Conservation (phyloP, 768 basidiomycete genomes). For the Amanita inopinata region DNA sequence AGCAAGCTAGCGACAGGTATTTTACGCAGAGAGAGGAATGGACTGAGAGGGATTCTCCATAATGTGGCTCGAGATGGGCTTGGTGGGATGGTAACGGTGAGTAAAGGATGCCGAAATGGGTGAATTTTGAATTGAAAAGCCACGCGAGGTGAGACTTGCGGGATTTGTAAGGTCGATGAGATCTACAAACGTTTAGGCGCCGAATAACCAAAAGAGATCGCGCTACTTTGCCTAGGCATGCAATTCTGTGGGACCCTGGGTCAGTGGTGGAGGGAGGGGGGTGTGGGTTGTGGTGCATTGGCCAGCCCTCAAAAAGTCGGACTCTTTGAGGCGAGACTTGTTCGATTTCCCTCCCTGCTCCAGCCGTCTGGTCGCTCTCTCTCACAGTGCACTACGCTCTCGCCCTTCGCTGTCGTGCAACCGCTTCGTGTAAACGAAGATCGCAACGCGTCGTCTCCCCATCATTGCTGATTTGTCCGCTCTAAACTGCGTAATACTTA, state of each 20-base stretch:
- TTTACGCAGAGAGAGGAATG: too few relatives aligned
- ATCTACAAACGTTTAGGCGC: slow-evolving; percentile 14
- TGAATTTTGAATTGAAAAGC: slow-evolving; percentile 4
- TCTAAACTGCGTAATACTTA: slow-evolving; percentile 1
- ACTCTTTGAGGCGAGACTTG: too few relatives aligned
- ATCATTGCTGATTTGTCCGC: slow-evolving; percentile 4
- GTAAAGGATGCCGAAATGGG: not conserved
- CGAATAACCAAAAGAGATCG: slow-evolving; percentile 1
- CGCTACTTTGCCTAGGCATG: slow-evolving; percentile 6
- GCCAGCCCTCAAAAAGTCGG: not conserved
- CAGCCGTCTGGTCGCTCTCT: too few relatives aligned
- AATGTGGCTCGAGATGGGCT: not conserved
- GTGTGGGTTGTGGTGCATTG: not conserved
- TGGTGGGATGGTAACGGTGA: not conserved
- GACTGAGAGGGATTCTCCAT: not conserved
- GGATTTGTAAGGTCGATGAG: slow-evolving; percentile 4
- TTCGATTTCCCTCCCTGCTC: too few relatives aligned
- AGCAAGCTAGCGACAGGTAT: too few relatives aligned
- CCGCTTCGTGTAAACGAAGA: not conserved
- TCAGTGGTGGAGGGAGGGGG: slow-evolving; percentile 5
- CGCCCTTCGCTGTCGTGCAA: not conserved
- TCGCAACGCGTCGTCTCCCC: slow-evolving; percentile 4
- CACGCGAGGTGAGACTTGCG: slow-evolving; percentile 6
- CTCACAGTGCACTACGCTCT: not conserved
- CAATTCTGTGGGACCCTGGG: slow-evolving; percentile 14